Conservation (phyloP, 2,329 filamentous ascomycete species). For the Cytospora chrysosperma region DNA sequence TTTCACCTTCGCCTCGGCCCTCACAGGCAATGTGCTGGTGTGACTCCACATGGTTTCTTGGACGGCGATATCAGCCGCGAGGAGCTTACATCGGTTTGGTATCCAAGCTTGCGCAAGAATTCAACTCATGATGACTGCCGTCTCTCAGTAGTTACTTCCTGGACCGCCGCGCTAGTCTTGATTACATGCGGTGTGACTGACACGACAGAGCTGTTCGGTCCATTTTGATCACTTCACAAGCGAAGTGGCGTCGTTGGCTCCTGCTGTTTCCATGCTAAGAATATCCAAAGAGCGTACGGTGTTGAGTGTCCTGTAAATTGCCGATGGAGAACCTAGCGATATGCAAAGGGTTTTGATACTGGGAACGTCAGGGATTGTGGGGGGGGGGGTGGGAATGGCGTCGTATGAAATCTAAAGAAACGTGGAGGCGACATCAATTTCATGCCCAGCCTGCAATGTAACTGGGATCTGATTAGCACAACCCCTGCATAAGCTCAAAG, state of each 20-base stretch:
- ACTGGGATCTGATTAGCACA: not conserved
- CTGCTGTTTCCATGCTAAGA: not conserved
- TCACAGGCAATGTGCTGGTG: not conserved
- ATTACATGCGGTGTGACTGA: constrained; percentile 10
- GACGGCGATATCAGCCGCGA: constrained; percentile 4
- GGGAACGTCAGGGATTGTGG: not conserved
- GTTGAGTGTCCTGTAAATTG: not conserved
- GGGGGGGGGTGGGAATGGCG: not conserved
- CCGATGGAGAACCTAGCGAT: not conserved
- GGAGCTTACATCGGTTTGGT: not conserved
- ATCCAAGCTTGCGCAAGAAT: not conserved
- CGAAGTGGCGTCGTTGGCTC: constrained; percentile 21
- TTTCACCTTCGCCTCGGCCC: not conserved
- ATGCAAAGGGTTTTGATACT: not conserved
- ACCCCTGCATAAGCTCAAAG: not conserved
- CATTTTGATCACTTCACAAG: constrained; percentile 18
- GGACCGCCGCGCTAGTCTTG: not conserved
- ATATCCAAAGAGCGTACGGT: not conserved
- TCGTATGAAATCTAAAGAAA: not conserved
- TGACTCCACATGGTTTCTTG: not conserved
- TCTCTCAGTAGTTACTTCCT: constrained; percentile 6
- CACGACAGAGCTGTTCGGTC: constrained; percentile 12
- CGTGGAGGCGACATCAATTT: not conserved
- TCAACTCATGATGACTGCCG: not conserved
- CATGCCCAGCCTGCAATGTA: not conserved